These are phyloP conservation scores for Hypoxylon sp. DNA, from an alignment of 2,329 filamentous ascomycete genomes.

Conservation along the genomic window DNA sequence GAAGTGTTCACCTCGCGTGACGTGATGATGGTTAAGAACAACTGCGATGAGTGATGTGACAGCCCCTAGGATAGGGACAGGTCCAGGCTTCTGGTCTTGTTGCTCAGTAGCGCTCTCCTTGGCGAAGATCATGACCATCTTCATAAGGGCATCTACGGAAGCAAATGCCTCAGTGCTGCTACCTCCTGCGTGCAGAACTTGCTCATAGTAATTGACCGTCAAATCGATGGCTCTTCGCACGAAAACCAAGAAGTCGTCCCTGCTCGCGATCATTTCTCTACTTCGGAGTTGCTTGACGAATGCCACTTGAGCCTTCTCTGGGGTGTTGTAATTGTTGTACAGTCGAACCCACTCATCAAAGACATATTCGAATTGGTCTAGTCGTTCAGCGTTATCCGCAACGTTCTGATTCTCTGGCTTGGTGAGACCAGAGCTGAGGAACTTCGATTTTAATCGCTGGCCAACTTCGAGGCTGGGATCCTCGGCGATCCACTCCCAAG, in stretches of 20 bases:
- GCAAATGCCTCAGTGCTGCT: slow-evolving; percentile 70
- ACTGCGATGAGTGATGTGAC: slow-evolving; percentile 84
- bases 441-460: slow-evolving; percentile 79
- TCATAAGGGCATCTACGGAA: slow-evolving; percentile 84
- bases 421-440: slow-evolving; percentile 59
- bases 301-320: slow-evolving; percentile 78
- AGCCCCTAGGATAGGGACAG: slow-evolving; percentile 81
- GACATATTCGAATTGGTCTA: slow-evolving; percentile 92
- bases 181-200: slow-evolving; percentile 73
- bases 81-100: slow-evolving; percentile 71
- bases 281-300: slow-evolving; percentile 90
- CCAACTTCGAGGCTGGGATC: slow-evolving; percentile 76
- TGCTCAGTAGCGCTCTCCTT: slow-evolving; percentile 76
- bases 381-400: slow-evolving; percentile 71
- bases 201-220: slow-evolving; percentile 84
- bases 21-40: slow-evolving; percentile 87
- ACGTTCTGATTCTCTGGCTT: slow-evolving; percentile 64
- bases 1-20: slow-evolving; percentile 84
- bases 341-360: slow-evolving; percentile 96
- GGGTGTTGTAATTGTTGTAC: slow-evolving; percentile 81
- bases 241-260: slow-evolving; percentile 85
- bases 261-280: slow-evolving; percentile 78
- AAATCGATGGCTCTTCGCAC: slow-evolving; percentile 85
- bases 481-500: slow-evolving; percentile 85
- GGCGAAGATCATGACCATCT: slow-evolving; percentile 82